A percentile compares a stretch with the other conserved stretches of the same genome.
These are phyloP conservation scores for Vachellia pachyceras DNA, from an alignment of 306 rosid species.

Conservation along the genomic window DNA sequence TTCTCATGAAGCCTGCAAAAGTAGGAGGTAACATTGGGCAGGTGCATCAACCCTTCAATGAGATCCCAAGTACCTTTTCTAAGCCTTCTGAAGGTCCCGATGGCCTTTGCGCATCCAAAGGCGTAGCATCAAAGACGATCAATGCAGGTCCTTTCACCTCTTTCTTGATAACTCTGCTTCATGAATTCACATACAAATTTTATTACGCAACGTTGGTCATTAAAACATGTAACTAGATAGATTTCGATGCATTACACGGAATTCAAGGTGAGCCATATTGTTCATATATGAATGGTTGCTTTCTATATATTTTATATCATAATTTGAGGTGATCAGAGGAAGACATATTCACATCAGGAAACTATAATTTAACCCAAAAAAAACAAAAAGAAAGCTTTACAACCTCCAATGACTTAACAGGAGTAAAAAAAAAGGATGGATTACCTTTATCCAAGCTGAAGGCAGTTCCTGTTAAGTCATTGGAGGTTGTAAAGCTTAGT, in stretches of 20 bases:
- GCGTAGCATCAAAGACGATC: conserved; percentile 46
- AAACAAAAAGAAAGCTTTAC: too few species aligned
- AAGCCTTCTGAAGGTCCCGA: conserved; percentile 51
- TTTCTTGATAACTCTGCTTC: conserved; percentile 7
- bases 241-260: background rate
- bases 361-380: background rate
- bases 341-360: background rate
- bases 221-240: background rate
- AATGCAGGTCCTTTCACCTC: conserved; percentile 53
- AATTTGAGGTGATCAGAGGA: background rate
- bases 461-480: background rate
- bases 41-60: conserved; percentile 29
- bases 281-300: background rate
- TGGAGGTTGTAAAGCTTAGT: background rate
- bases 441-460: background rate
- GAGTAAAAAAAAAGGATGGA: too few species aligned
- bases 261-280: background rate
- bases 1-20: conserved; percentile 56
- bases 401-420: too few species aligned
- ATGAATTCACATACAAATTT: background rate
- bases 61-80: conserved; percentile 39
- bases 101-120: conserved; percentile 51
- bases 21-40: conserved; percentile 29
- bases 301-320: background rate
- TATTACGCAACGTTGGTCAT: conserved; percentile 9